Evolutionary conservation across 495 filamentous ascomycete species (phyloP), one percentile per base, ranked within the genome.

Genomic region (Entonaema liquescens): DNA sequence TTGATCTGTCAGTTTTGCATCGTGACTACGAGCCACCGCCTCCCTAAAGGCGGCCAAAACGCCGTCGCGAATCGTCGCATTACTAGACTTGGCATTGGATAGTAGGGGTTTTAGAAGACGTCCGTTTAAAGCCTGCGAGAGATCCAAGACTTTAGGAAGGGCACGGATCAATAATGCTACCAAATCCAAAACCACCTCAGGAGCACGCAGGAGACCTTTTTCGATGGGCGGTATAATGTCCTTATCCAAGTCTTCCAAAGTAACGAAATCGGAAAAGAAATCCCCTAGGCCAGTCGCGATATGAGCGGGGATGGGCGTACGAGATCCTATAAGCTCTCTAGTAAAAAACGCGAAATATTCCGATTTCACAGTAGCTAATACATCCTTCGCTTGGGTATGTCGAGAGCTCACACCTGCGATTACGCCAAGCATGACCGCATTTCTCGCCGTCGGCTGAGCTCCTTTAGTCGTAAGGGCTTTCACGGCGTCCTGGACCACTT

Each of bases 81-180:
- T 97, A 62, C 91, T 92, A 8, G 95, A 98, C 80, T 97, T 98
- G 80, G 92, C 83, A 78, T 91, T 97, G 19, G 93, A 88, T 9
- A 98, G 74, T 4, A 99, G 79, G 17, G 93, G 95, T 72, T 97
- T 98, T 21, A 95, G 78, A 13, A 98, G 82, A 56, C 89, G 88
- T 25, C 86, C 80, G 36, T 84, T 85, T 17, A 97, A 81, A 8
- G 92, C 76, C 49, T 89, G 86, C 9, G 94, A 93, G 1, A 97
- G 84, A 73, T 98, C 95, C 62, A 97, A 82, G 0, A 82, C 81
- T 33, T 81, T 76, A 1, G 94, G 88, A 25, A 98, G 81, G 21
- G 92, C 84, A 5, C 82, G 76, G 68, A 95, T 83, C 33, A 98
- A 80, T 2, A 89, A 85, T 13, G 89, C 83, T 36, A 97, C 81